These are phyloP conservation scores for Daphne laureola DNA, from an alignment of 441 rosid species.

Conservation along the genomic window DNA sequence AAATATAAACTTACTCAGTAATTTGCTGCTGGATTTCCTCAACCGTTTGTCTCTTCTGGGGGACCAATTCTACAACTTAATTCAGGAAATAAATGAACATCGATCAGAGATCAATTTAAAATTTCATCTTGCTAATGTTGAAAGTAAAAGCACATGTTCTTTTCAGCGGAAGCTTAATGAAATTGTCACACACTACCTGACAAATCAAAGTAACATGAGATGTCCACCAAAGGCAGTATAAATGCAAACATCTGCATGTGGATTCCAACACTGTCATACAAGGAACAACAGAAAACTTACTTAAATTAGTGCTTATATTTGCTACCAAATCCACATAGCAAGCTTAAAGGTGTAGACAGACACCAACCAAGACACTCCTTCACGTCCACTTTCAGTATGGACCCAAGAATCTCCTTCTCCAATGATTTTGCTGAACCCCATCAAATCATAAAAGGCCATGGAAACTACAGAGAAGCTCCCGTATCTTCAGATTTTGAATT, in stretches of 20 bases:
- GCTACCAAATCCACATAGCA: slow-evolving; percentile 16
- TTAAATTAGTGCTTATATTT: neutral
- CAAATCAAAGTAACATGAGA: slow-evolving; percentile 59
- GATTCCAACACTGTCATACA: slow-evolving; percentile 15
- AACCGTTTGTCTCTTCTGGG: slow-evolving; percentile 4
- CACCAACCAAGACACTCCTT: slow-evolving; percentile 15
- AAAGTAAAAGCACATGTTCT: slow-evolving; percentile 10
- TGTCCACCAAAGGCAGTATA: slow-evolving; percentile 34
- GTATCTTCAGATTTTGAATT: slow-evolving; percentile 88
- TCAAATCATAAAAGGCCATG: slow-evolving; percentile 34
- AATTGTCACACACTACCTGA: slow-evolving; percentile 28
- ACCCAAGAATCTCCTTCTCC: slow-evolving; percentile 95
- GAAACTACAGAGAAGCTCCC: slow-evolving; percentile 76
- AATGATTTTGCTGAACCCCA: slow-evolving; percentile 68
- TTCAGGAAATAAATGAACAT: neutral
- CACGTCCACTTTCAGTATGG: slow-evolving; percentile 23
- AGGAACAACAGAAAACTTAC: slow-evolving; percentile 2
- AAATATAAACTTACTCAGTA: neutral
- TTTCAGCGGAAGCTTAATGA: neutral
- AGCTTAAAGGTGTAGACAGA: slow-evolving; percentile 35
- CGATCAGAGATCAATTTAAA: neutral
- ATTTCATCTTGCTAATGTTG: slow-evolving; percentile 12
- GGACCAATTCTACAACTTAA: slow-evolving; percentile 6
- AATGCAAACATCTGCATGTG: slow-evolving; percentile 33
- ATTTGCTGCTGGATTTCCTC: neutral